Evolutionary conservation across 1,139 yeast genomes (phyloP), one percentile per base, ranked within the genome.

Genomic region (Pichia sp.): DNA sequence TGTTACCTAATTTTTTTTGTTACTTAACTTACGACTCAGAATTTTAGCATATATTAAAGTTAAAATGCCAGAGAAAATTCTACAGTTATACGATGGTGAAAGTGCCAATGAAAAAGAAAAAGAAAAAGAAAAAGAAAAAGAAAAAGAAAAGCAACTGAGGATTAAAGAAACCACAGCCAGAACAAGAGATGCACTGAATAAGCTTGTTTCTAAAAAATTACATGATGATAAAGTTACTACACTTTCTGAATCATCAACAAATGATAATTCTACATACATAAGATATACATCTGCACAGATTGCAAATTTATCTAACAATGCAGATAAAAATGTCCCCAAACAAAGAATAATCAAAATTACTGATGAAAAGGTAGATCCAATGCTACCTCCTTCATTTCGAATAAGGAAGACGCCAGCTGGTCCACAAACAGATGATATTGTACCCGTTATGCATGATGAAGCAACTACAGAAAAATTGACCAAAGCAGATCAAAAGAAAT

Each of bases 371-470:
- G 74, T 76, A 43, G 98, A 92, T 65, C 98, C 97, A 0, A 74
- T 90, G 74, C 78, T 87, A 30, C 97, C 97, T 0, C 81, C 92
- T 0, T 45, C 51, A 3, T 82, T 83, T 66, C 82, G 82, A 59
- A 76, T 83, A 37, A 75, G 84, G 30, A 89, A 89, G 55, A 81
- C 82, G 36, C 80, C 95, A 25, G 80, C 73, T 35, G 73, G 78
- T 30, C 82, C 87, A 0, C 77, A 84, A 0, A 79, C 89, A 0
- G 57, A 55, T 11, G 87, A 89, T 0, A 82, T 89, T 0, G 58
- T 51, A 2, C 66, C 67, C 0, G 54, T 65, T 3, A 41, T 64
- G 38, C 64, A 64, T 34, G 62, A 61, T 16, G 58, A 70, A 29
- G 23, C 42, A 3, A 47, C 47, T n/a, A 48, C 53, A 1, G 52